phyloP scores from a whole-genome alignment of 495 filamentous ascomycete genomes.

The Aspergillus sclerotioniger region DNA sequence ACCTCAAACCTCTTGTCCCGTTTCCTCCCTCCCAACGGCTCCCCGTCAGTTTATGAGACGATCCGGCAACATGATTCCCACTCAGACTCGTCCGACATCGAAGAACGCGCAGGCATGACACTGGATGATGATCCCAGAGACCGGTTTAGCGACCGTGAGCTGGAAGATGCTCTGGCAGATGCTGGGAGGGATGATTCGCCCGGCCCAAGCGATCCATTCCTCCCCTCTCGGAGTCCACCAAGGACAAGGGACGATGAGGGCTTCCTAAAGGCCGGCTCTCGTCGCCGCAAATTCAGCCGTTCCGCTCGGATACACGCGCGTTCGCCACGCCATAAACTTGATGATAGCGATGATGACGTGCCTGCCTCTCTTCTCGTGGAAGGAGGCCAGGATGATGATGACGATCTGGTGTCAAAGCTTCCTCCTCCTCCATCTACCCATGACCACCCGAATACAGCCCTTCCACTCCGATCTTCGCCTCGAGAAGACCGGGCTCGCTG shows the following conservation, averaged over 20 bases:
- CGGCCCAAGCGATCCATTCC: slow-evolving; percentile 51
- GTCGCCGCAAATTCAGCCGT: slow-evolving; percentile 30
- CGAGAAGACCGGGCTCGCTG: slow-evolving; percentile 59
- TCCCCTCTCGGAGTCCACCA: slow-evolving; percentile 19
- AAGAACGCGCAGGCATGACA: slow-evolving; percentile 65
- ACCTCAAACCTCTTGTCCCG: slow-evolving; percentile 75
- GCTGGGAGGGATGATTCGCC: slow-evolving; percentile 60
- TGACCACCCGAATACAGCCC: slow-evolving; percentile 25
- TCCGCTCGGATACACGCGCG: slow-evolving; percentile 36
- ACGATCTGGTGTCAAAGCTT: slow-evolving; percentile 33
- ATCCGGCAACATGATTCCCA: slow-evolving; percentile 60
- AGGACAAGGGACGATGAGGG: slow-evolving; percentile 15
- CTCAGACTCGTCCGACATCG: slow-evolving; percentile 59
- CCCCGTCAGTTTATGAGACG: slow-evolving; percentile 70
- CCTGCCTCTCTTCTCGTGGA: slow-evolving; percentile 87
- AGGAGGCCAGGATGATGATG: slow-evolving; percentile 40
- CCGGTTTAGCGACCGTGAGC: slow-evolving; percentile 68
- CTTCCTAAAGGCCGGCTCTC: slow-evolving; percentile 21
- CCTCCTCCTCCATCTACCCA: slow-evolving; percentile 38
- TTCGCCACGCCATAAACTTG: slow-evolving; percentile 45
- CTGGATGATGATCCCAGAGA: slow-evolving; percentile 65
- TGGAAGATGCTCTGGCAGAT: slow-evolving; percentile 64
- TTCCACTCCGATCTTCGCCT: slow-evolving; percentile 49
- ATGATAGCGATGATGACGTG: slow-evolving; percentile 90
- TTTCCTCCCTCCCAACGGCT: slow-evolving; percentile 62